Base-by-base conservation (phyloP, 1,139 yeast genomes). In the Yamadazyma friedrichii region DNA sequence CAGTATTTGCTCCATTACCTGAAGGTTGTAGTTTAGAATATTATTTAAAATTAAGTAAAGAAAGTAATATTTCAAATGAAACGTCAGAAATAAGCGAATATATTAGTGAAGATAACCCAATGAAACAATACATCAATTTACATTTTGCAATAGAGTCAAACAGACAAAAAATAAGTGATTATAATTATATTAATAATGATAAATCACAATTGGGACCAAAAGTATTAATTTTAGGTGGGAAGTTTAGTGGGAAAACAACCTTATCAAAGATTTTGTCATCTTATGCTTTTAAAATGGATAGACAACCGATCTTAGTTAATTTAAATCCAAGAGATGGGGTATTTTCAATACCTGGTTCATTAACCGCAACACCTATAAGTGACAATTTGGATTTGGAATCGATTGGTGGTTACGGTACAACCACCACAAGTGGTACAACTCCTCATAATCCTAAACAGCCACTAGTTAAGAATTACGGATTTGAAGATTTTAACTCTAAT, bases 371-470 rank as follows among this genome's bases (percentile, higher is more conserved):
- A 0, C 88, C 95, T 0, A 74, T 91, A 4, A 82, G 91, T 34
- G 96, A 88, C 53, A 67, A 82, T 35, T 69, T 89, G 34, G 96
- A 93, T 55, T 78, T 88, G 25, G 95, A 88, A 54, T 74, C 84
- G 36, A 64, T 70, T 11, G 68, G 69, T 32, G 88, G 88, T 1
- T 85, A 93, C 79, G 98, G 98, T 8, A 82, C 84, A 39, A 76
- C 93, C 8, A 78, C 86, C 38, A 50, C 95, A 0, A 85, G 91
- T n/a, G 98, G 98, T 17, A 87, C 94, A 1, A 78, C 94, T 2
- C 64, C 74, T 38, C 77, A 87, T 44, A 95, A 88, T 59, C 88
- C 93, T 12, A 88, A 88, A 58, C 95, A 88, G 57, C 98, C 98
- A 0, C 61, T 86, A 24, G 94, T 87, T 9, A 84, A 86, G 55